These are phyloP conservation scores for Endotrypanum monterogeii DNA, from an alignment of 208 protist genomes.

Conservation along the genomic window DNA sequence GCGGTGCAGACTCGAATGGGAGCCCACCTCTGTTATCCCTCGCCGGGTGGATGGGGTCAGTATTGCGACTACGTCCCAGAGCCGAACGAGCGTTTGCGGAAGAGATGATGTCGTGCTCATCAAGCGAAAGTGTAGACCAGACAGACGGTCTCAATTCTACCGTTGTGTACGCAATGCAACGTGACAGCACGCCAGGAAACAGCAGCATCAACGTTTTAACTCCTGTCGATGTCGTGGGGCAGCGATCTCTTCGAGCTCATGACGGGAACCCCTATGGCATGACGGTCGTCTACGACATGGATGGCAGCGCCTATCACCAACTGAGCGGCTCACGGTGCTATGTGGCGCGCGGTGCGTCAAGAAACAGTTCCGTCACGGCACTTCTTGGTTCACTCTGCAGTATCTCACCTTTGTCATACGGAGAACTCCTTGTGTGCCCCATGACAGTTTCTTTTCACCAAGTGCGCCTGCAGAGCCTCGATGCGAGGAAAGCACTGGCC, in stretches of 20 bases:
- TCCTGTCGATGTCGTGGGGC: not conserved
- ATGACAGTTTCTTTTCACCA: not conserved
- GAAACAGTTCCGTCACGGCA: not conserved
- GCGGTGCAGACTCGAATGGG: not conserved
- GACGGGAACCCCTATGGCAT: conserved; percentile 18
- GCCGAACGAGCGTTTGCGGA: not conserved
- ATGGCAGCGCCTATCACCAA: conserved; percentile 22
- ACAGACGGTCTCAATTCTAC: not conserved
- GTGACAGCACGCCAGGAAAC: not conserved
- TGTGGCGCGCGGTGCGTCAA: conserved; percentile 1
- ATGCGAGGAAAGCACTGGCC: conserved; percentile 2
- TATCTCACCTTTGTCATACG: not conserved
- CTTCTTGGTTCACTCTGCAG: not conserved
- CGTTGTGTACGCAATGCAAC: not conserved
- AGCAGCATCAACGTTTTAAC: not conserved
- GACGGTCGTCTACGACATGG: conserved; percentile 33
- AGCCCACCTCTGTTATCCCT: not conserved
- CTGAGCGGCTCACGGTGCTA: not conserved
- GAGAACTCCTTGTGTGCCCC: conserved; percentile 2
- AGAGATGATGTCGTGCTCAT: not conserved
- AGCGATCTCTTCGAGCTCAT: not conserved
- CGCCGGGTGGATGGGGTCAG: conserved; percentile 1
- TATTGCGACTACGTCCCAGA: conserved; percentile 18
- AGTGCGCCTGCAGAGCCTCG: conserved; percentile 17
- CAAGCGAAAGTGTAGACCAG: not conserved